Evolutionary conservation across 768 basidiomycete genomes (phyloP).

Genomic region (Kondoa malvinella): DNA sequence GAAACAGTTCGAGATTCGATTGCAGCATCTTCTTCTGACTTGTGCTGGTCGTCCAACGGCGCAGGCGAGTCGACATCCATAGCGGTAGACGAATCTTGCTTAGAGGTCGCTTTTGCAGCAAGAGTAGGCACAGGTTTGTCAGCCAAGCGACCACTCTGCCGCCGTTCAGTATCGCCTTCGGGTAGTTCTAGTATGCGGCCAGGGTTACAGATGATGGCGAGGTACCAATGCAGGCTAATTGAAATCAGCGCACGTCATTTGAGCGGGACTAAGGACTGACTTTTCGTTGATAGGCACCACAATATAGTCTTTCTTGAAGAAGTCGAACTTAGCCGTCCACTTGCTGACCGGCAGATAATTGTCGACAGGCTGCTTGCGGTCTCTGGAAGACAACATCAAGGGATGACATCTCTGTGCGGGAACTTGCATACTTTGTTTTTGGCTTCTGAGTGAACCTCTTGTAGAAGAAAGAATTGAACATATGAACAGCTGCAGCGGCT

Average conservation of each 20-base stretch:
- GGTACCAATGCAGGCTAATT: constrained; percentile 81
- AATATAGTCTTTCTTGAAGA: constrained; percentile 82
- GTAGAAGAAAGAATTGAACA: constrained; percentile 97
- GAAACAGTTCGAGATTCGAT: too few species aligned
- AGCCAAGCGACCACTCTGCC: not conserved
- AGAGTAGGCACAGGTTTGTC: not conserved
- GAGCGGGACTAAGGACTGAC: constrained; percentile 37
- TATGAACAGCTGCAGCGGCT: constrained; percentile 77
- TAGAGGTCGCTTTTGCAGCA: not conserved
- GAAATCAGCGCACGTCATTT: not conserved
- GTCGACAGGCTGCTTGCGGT: constrained; percentile 11
- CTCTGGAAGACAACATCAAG: not conserved
- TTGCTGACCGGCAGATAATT: constrained; percentile 65
- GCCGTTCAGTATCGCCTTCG: not conserved
- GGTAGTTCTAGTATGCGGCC: constrained; percentile 34
- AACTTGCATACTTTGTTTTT: not conserved
- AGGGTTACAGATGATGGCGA: constrained; percentile 80
- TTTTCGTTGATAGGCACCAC: constrained; percentile 94
- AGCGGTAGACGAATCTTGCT: not conserved
- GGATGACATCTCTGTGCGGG: not conserved
- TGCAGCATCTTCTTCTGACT: not conserved
- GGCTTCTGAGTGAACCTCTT: constrained; percentile 63
- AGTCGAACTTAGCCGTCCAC: constrained; percentile 77
- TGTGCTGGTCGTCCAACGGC: not conserved
- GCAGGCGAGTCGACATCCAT: not conserved